A percentile compares a stretch with the other conserved stretches of the same genome.
Conservation (phyloP, 2,329 filamentous ascomycete species). For the Ceratocystis cubensis region DNA sequence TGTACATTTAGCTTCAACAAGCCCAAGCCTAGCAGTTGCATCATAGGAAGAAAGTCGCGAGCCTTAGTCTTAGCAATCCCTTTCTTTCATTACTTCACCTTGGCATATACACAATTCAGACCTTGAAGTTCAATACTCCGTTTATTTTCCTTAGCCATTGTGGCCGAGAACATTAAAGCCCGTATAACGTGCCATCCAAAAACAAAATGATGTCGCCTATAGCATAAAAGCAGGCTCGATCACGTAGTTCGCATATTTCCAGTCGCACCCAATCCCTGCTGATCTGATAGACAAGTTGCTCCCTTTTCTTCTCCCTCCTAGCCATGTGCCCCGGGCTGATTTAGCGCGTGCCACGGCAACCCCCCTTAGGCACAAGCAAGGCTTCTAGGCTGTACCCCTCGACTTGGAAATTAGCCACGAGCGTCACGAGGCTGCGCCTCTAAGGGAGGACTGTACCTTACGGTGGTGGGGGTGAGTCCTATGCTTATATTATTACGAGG, state of each 20-base stretch:
- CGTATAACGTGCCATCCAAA: background rate
- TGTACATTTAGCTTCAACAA: too few relatives aligned
- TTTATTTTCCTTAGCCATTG: background rate
- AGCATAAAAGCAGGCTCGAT: background rate
- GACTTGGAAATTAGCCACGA: background rate
- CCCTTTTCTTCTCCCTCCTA: background rate
- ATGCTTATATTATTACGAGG: background rate
- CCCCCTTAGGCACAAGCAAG: slow-evolving; percentile 1
- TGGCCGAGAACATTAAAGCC: background rate
- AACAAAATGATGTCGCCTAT: background rate
- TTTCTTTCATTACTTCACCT: background rate
- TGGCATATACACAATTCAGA: background rate
- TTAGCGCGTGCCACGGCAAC: slow-evolving; percentile 2
- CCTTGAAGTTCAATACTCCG: background rate
- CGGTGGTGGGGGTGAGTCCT: background rate
- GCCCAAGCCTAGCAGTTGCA: background rate
- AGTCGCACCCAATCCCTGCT: background rate
- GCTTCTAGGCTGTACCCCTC: background rate
- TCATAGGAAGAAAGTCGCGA: background rate
- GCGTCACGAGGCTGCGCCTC: background rate
- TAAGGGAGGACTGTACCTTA: background rate
- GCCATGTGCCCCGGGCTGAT: background rate
- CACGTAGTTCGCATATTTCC: background rate
- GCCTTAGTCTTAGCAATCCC: background rate
- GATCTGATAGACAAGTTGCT: background rate